phyloP scores from a whole-genome alignment of 768 basidiomycete genomes.

The Podaxis sp. region DNA sequence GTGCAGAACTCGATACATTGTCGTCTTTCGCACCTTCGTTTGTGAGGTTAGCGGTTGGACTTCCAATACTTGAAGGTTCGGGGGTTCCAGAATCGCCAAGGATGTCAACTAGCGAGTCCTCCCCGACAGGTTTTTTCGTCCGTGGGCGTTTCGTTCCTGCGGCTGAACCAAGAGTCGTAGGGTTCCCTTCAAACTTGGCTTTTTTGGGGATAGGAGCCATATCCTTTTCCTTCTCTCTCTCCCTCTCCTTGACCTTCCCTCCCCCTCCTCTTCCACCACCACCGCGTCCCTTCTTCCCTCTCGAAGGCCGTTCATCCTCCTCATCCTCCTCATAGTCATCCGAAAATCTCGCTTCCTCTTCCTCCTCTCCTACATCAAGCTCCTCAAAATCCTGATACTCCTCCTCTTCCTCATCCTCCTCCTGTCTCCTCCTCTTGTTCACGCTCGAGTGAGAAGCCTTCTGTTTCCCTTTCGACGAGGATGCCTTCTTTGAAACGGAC shows the following conservation, averaged over 20 bases:
- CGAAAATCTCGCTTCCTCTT: constrained; percentile 21
- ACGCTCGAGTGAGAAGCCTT: constrained; percentile 21
- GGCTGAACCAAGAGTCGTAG: constrained; percentile 4
- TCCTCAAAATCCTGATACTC: constrained; percentile 19
- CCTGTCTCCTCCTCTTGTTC: constrained; percentile 20
- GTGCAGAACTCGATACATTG: neutral
- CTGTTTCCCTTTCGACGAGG: constrained; percentile 20
- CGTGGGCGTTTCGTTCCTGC: constrained; percentile 27
- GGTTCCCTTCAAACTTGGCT: constrained; percentile 12
- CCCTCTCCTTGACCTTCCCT: constrained; percentile 8
- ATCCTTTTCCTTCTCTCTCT: constrained; percentile 21
- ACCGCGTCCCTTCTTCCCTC: constrained; percentile 20
- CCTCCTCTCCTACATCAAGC: constrained; percentile 25
- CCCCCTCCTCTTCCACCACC: constrained; percentile 17
- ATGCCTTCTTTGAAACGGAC: neutral
- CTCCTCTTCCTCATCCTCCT: constrained; percentile 16
- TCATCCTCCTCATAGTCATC: constrained; percentile 21
- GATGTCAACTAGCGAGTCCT: constrained; percentile 33
- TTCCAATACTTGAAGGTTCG: constrained; percentile 21
- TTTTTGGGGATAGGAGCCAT: constrained; percentile 2
- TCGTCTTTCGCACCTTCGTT: constrained; percentile 4
- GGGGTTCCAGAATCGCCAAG: constrained; percentile 29
- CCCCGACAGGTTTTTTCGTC: constrained; percentile 25
- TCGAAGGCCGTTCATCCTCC: constrained; percentile 20
- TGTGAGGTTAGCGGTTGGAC: neutral